Percentiles rank a stretch among this genome's conserved stretches.
These are phyloP conservation scores for Cruciata laevipes DNA, from an alignment of 257 asterid genomes.

Conservation along the genomic window DNA sequence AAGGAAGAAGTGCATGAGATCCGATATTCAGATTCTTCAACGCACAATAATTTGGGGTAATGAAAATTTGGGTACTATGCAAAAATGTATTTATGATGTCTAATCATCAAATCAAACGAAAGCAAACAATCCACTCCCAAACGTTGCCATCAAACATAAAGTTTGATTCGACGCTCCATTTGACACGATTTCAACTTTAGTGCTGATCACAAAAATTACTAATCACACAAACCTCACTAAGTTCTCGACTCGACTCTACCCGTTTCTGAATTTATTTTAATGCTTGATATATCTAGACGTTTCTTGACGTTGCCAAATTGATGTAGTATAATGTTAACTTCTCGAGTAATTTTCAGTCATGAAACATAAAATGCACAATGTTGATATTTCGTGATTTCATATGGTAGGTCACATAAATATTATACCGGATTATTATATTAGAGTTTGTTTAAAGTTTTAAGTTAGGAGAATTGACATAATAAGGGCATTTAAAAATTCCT, in stretches of 20 bases:
- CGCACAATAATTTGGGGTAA: neutral
- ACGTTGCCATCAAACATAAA: neutral
- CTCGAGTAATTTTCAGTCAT: no score
- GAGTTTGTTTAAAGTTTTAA: no score
- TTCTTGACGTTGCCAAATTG: neutral
- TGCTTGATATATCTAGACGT: neutral
- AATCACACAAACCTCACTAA: neutral
- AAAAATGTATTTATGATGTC: neutral
- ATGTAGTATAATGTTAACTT: no score
- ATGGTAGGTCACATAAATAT: no score
- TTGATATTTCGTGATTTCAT: no score
- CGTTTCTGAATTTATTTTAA: no score
- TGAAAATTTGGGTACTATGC: no score
- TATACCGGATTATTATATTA: no score
- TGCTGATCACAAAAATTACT: neutral
- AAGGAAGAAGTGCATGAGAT: neutral
- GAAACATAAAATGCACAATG: no score
- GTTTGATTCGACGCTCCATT: neutral
- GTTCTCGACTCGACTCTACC: neutral
- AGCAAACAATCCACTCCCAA: neutral
- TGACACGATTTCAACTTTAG: neutral
- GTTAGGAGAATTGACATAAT: no score
- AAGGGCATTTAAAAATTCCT: no score
- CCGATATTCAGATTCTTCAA: neutral
- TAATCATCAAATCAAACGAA: neutral